Percentiles rank a stretch among this genome's conserved stretches.
phyloP scores from a whole-genome alignment of 2,329 filamentous ascomycete genomes.

The Talaromyces marneffei region DNA sequence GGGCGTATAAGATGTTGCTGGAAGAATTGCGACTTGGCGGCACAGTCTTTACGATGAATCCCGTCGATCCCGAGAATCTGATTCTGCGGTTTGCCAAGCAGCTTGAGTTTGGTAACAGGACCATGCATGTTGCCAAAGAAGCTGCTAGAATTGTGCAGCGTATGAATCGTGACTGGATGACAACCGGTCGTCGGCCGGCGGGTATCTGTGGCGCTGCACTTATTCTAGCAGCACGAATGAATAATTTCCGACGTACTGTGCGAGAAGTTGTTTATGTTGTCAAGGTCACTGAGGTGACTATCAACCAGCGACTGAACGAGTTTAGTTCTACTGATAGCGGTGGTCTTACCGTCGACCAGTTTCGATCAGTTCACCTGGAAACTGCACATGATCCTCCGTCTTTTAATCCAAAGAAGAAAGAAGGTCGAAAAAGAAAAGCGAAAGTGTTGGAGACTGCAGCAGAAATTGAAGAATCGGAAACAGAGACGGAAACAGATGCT shows the following conservation, averaged over 20 bases:
- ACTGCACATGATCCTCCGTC: slow-evolving; percentile 76
- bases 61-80: slow-evolving; percentile 79
- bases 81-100: slow-evolving; percentile 87
- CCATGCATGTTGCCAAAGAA: slow-evolving; percentile 78
- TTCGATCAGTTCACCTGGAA: slow-evolving; percentile 54
- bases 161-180: slow-evolving; percentile 98
- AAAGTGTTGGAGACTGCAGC: slow-evolving; percentile 30
- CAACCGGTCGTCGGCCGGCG: slow-evolving; percentile 84
- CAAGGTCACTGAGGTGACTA: slow-evolving; percentile 90
- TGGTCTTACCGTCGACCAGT: slow-evolving; percentile 79
- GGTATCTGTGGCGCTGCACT: slow-evolving; percentile 92
- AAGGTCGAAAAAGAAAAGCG: slow-evolving; percentile 36
- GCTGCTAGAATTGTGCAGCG: slow-evolving; percentile 81
- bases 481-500: slow-evolving; percentile 22
- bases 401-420: slow-evolving; percentile 57
- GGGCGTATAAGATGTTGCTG: slow-evolving; percentile 78
- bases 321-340: slow-evolving; percentile 84
- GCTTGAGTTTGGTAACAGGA: slow-evolving; percentile 80
- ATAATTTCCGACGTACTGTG: slow-evolving; percentile 90
- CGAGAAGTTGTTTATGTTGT: slow-evolving; percentile 97
- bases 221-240: slow-evolving; percentile 92
- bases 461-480: slow-evolving; percentile 44
- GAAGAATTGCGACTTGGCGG: slow-evolving; percentile 49
- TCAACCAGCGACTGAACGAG: slow-evolving; percentile 84
- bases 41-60: slow-evolving; percentile 64